phyloP scores from a whole-genome alignment of 2,329 filamentous ascomycete genomes.

The Trichoderma sp. region DNA sequence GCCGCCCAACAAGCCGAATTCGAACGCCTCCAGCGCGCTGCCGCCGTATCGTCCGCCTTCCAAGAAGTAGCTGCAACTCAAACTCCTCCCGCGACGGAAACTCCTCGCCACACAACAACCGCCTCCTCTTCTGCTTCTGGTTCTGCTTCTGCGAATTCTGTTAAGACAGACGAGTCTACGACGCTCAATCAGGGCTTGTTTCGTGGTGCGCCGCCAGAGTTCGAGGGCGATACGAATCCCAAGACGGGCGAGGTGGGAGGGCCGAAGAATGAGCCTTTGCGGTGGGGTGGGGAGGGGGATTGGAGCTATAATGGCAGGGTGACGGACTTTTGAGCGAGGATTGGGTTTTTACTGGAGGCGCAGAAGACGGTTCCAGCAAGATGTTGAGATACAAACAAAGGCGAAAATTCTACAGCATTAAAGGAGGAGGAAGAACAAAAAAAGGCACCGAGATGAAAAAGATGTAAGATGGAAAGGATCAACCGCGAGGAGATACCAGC shows the following conservation, averaged over 20 bases:
- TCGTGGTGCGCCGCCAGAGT: conserved; percentile 81
- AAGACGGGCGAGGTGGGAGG: conserved; percentile 94
- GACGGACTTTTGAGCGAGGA: conserved; percentile 71
- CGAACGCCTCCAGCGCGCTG: conserved; percentile 73
- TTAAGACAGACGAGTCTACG: background rate
- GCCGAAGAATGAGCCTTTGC: conserved; percentile 92
- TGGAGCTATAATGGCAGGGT: conserved; percentile 96
- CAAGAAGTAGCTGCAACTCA: conserved; percentile 25
- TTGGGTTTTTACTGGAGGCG: background rate
- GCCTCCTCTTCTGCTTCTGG: background rate
- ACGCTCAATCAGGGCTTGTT: conserved; percentile 61
- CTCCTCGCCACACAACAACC: conserved; percentile 23
- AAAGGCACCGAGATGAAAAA: background rate
- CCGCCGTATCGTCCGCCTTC: conserved; percentile 45
- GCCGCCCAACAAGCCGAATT: conserved; percentile 87
- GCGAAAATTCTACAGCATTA: background rate
- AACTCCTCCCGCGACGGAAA: conserved; percentile 28
- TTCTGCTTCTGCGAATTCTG: no score
- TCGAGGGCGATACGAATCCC: conserved; percentile 87
- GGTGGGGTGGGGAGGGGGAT: conserved; percentile 73
- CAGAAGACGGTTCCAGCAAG: background rate
- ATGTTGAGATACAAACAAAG: background rate
- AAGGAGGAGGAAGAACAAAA: background rate
- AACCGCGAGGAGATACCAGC: background rate
- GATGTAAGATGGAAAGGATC: background rate